Conservation (phyloP, 495 filamentous ascomycete species). For the Hapsidospora chrysogenum region DNA sequence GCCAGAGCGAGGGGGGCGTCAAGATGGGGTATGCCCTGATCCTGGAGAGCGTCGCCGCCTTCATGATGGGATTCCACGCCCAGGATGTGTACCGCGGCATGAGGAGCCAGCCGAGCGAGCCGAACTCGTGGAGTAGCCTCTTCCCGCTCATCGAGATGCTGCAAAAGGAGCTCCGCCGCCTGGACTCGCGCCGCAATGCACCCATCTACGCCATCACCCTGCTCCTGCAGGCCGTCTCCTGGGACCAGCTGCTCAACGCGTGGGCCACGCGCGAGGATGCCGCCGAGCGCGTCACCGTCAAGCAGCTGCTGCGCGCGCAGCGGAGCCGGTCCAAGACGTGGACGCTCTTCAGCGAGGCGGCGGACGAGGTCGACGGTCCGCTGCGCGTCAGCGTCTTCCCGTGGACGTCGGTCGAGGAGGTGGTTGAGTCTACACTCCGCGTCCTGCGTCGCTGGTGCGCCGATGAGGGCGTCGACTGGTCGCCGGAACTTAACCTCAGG, state of each 20-base stretch:
- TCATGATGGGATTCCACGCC: conserved; percentile 20
- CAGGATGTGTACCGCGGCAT: conserved; percentile 11
- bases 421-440: background rate
- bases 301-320: background rate
- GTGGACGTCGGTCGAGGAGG: conserved; percentile 1
- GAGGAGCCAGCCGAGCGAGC: conserved; percentile 9
- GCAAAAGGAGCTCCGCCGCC: conserved; percentile 5
- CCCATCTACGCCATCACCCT: conserved; percentile 13
- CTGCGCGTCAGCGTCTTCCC: background rate
- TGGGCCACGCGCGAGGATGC: conserved; percentile 10
- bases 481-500: background rate
- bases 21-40: conserved; percentile 14
- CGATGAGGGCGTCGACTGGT: conserved; percentile 1
- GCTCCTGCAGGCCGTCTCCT: conserved; percentile 18
- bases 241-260: conserved; percentile 16
- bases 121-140: conserved; percentile 11
- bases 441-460: background rate
- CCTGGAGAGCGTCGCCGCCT: conserved; percentile 23
- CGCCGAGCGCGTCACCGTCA: conserved; percentile 1
- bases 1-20: conserved; percentile 8
- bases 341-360: background rate
- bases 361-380: background rate
- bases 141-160: conserved; percentile 18
- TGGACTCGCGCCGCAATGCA: background rate
- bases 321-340: background rate